Conservation (phyloP, 2,329 filamentous ascomycete species). For the Nectriaceae sp. region DNA sequence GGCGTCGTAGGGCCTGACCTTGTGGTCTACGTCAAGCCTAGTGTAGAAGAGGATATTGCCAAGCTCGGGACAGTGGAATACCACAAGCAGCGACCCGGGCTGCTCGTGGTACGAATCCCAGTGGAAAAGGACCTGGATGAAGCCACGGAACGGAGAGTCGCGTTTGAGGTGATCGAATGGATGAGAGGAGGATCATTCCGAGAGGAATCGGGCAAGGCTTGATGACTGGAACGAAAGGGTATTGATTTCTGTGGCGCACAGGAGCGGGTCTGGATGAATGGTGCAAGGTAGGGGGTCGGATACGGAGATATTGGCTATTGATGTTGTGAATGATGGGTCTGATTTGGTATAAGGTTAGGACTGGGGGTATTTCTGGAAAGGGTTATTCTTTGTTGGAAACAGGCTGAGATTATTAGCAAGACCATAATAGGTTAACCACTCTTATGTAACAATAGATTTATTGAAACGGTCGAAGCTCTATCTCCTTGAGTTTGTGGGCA, state of each 20-base stretch:
- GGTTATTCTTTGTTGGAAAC: too few species aligned
- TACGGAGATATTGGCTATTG: not conserved
- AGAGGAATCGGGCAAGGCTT: conserved; percentile 24
- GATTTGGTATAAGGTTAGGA: too few species aligned
- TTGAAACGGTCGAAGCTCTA: too few species aligned
- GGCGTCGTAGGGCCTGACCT: conserved; percentile 82
- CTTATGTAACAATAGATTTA: too few species aligned
- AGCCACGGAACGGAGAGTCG: conserved; percentile 71
- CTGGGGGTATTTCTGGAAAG: too few species aligned
- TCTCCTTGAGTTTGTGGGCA: too few species aligned
- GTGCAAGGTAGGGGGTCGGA: not conserved
- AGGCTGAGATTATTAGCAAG: too few species aligned
- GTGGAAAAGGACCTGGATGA: conserved; percentile 57
- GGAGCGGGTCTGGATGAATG: not conserved
- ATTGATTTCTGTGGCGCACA: not conserved
- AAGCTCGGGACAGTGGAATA: conserved; percentile 57
- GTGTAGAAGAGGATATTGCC: conserved; percentile 37
- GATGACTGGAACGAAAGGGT: conserved; percentile 1
- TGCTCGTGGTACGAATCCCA: conserved; percentile 57
- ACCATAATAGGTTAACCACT: too few species aligned
- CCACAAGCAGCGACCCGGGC: conserved; percentile 46
- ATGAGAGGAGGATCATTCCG: conserved; percentile 53
- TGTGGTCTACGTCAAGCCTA: conserved; percentile 64
- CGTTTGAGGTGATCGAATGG: conserved; percentile 89
- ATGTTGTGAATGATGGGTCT: too few species aligned